Percentiles rank a stretch among this genome's conserved stretches.
Conservation (phyloP, 2,329 filamentous ascomycete genomes). For the Xylariaceae sp. region DNA sequence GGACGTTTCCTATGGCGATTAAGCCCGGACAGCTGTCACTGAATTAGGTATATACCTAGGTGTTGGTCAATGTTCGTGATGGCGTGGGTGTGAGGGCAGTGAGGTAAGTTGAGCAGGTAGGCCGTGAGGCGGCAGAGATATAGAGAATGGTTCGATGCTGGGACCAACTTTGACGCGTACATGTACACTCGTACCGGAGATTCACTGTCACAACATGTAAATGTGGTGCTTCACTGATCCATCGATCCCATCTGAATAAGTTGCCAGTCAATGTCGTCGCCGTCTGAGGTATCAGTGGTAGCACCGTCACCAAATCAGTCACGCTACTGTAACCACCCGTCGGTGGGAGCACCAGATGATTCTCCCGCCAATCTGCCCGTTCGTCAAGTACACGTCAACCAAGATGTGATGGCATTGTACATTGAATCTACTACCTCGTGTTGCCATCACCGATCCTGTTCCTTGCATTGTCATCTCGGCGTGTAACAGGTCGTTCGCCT, state of each 20-base stretch:
- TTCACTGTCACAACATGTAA: not conserved
- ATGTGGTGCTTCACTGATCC: too few species aligned
- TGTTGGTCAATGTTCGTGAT: slow-evolving; percentile 1
- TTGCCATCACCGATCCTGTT: not conserved
- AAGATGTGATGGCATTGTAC: slow-evolving; percentile 7
- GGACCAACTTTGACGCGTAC: not conserved
- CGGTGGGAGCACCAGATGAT: slow-evolving; percentile 14
- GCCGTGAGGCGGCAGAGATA: not conserved
- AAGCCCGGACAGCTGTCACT: too few species aligned
- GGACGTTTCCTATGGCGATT: too few species aligned
- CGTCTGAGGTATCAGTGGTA: too few species aligned
- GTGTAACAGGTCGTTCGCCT: not conserved
- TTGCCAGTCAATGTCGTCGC: too few species aligned
- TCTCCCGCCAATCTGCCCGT: slow-evolving; percentile 16
- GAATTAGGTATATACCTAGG: too few species aligned
- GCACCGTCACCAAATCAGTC: too few species aligned
- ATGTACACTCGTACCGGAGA: not conserved
- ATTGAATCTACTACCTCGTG: not conserved
- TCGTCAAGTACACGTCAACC: slow-evolving; percentile 16
- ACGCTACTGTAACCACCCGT: slow-evolving; percentile 20
- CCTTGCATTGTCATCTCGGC: not conserved
- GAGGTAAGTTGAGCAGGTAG: not conserved
- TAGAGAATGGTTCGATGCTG: too few species aligned
- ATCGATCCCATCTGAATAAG: too few species aligned
- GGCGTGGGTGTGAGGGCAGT: not conserved